These are phyloP conservation scores for Calonectria hongkongensis DNA, from an alignment of 2,329 filamentous ascomycete species.

Conservation along the genomic window DNA sequence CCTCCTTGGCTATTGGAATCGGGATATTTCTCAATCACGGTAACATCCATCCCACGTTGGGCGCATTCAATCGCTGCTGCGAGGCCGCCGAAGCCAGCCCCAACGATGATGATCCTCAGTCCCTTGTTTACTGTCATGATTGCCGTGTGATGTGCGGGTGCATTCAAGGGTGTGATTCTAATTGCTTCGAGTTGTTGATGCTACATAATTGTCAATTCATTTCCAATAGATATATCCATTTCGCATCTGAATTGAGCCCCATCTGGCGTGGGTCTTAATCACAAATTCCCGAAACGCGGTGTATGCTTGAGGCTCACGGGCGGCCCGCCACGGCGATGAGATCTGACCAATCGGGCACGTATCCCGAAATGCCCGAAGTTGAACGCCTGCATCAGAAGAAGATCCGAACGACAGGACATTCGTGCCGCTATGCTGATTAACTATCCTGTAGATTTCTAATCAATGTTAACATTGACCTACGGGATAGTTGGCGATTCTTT, in stretches of 20 bases:
- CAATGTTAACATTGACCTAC: background rate
- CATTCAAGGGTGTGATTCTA: background rate
- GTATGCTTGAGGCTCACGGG: conserved; percentile 4
- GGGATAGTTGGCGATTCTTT: background rate
- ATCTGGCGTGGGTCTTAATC: conserved; percentile 5
- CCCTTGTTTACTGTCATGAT: conserved; percentile 25
- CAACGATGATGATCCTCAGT: conserved; percentile 28
- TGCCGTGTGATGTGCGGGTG: conserved; percentile 1
- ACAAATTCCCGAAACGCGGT: conserved; percentile 13
- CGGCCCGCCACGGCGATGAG: background rate
- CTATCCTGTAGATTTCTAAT: background rate
- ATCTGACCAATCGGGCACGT: conserved; percentile 6
- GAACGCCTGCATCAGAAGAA: background rate
- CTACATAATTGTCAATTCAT: background rate
- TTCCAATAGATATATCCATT: conserved; percentile 17
- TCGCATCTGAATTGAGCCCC: background rate
- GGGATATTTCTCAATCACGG: conserved; percentile 38
- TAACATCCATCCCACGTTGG: conserved; percentile 36
- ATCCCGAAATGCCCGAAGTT: background rate
- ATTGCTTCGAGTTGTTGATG: background rate
- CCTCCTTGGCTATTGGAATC: conserved; percentile 39
- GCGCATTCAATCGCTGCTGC: conserved; percentile 36
- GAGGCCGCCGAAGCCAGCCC: conserved; percentile 31
- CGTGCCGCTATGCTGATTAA: background rate
- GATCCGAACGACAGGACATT: background rate